These are phyloP conservation scores for Breynia disticha DNA, from an alignment of 441 rosid genomes.

Conservation along the genomic window DNA sequence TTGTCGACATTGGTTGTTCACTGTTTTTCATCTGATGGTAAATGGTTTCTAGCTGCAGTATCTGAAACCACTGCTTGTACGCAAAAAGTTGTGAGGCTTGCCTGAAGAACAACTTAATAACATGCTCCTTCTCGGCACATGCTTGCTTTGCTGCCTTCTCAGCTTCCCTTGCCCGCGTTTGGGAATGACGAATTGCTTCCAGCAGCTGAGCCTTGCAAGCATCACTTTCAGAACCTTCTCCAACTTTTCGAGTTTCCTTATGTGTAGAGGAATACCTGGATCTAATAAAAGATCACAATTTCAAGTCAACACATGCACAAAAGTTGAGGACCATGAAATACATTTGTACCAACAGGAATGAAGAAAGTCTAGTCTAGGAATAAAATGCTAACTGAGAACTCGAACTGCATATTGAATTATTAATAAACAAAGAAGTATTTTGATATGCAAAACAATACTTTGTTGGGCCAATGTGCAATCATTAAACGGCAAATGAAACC, in stretches of 20 bases:
- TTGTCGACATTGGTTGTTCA: conserved; percentile 36
- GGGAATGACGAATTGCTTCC: conserved; percentile 89
- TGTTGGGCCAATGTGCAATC: no score
- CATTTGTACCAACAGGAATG: not conserved
- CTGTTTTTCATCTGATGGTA: conserved; percentile 49
- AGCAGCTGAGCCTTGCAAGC: conserved; percentile 64
- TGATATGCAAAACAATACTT: no score
- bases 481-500: not conserved
- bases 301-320: not conserved
- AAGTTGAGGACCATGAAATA: not conserved
- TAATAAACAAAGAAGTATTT: no score
- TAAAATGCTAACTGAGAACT: no score
- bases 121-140: conserved; percentile 75
- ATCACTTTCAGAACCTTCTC: conserved; percentile 33
- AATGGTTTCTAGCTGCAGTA: conserved; percentile 72
- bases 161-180: conserved; percentile 97
- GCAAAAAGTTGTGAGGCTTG: conserved; percentile 95
- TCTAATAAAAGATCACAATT: conserved; percentile 17
- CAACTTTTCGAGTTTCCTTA: conserved; percentile 24
- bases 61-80: conserved; percentile 83
- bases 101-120: conserved; percentile 65
- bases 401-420: no score
- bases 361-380: not conserved
- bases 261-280: conserved; percentile 25
- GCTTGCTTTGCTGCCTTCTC: conserved; percentile 76